These are phyloP conservation scores for Euryodendron excelsum DNA, from an alignment of 148 eudicot genomes.

Conservation along the genomic window DNA sequence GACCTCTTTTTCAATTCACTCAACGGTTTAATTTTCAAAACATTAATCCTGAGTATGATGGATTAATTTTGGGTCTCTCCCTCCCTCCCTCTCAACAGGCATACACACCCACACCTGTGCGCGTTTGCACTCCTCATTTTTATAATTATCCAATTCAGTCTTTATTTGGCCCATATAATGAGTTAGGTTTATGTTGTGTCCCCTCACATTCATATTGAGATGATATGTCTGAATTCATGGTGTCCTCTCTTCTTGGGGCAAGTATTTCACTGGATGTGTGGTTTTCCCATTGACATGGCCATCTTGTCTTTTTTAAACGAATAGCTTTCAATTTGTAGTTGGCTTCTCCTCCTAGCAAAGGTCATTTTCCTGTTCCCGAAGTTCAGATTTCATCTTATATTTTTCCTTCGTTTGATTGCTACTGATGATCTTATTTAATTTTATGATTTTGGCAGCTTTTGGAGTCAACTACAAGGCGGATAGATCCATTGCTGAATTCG, in stretches of 20 bases:
- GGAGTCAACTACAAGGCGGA: constrained; percentile 42
- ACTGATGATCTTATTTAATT: neutral
- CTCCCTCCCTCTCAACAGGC: constrained; percentile 34
- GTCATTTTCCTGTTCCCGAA: constrained; percentile 28
- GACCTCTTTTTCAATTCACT: too few relatives aligned
- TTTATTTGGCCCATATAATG: neutral
- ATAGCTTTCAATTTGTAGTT: constrained; percentile 84
- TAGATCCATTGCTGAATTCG: constrained; percentile 60
- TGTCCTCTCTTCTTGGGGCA: neutral
- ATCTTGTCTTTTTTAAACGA: neutral
- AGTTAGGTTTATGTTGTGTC: neutral
- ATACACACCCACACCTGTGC: neutral
- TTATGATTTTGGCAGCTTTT: constrained; percentile 39
- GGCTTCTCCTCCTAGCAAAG: constrained; percentile 54
- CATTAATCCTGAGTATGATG: constrained; percentile 87
- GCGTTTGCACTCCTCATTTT: neutral
- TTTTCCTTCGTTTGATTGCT: constrained; percentile 1
- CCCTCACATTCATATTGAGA: neutral
- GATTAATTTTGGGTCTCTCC: constrained; percentile 72
- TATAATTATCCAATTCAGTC: neutral
- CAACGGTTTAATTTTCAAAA: too few relatives aligned
- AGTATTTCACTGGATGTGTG: neutral
- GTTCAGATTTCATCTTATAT: neutral
- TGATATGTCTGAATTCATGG: neutral
- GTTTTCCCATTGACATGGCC: neutral